Base-by-base conservation (phyloP, 2,329 filamentous ascomycete genomes). In the Hypoxylon sp. region DNA sequence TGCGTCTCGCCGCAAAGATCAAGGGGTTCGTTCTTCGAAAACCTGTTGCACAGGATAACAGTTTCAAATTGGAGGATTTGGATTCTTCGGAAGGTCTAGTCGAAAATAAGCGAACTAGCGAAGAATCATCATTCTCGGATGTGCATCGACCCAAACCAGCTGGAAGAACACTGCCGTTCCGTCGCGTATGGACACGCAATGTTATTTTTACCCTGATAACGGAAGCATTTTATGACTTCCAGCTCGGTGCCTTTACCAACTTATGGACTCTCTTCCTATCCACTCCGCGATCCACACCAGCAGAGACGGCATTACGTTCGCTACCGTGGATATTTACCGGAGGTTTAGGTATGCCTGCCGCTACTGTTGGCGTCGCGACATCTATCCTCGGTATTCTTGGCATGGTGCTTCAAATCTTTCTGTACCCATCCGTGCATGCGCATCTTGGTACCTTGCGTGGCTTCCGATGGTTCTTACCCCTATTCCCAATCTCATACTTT, bases 211-310 rank as follows among this genome's bases (percentile, higher is more conserved):
- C 77, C 0, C 73, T 91, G 2, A 65, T 88, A 36, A 80, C 79
- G 17, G 84, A 87, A 57, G 85, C 85, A 21, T 80, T 90, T 37
- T 84, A 89, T 61, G 85, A 88, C 57, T 84, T 90, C 63, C 87
- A 90, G 71, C 82, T 77, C 57, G 84, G 82, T 54, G 82, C 86
- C 13, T 90, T 90, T 70, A 83, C 84, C 51, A 82, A 86, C 46
- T 76, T 90, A 45, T 88, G 84, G 73, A 84, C 86, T 8, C 77
- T 89, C 9, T 89, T 89, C 70, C 75, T 90, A 21, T 87, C 87
- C 0, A 84, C 84, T 1, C 83, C 85, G 0, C 82, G 84, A n/a
- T 76, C 70, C 7, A 61, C 59, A 43, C 67, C 61, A 64, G 51
- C 58, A 61, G 63, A 64, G 65, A 61, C 62, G 53, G 63, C 46